Base-by-base conservation (phyloP, 768 basidiomycete genomes). In the Mycena metata region DNA sequence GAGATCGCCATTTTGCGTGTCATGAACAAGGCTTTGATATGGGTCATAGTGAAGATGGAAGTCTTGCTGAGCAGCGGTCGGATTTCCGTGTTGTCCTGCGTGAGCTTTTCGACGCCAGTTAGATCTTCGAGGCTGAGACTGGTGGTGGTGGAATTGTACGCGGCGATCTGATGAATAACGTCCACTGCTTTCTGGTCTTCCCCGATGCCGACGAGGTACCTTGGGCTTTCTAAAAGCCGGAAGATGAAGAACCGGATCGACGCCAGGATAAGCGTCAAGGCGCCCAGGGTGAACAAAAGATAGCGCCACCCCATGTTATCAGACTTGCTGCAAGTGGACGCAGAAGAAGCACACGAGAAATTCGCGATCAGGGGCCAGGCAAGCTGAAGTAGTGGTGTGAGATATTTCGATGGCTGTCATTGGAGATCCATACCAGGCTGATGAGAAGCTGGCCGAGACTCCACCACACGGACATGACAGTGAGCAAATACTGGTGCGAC, bases 381-480 rank as follows among this genome's bases (percentile, higher is more conserved):
- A 68, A 93, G 81, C 85, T 90, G 65, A 52, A 52, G 30, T 9
- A 52, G 30, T 9, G 7, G 15, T 16, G 41, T 47, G 19, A 33
- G 16, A 54, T n/a, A n/a, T 21, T 52, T 30, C 17, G 21, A 42
- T 30, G 30, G 30, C 1, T 17, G 13, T 23, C 23, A 17, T 41
- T 36, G 43, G 45, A 45, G 47, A 39, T 52, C 43, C 60, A 39
- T 62, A 82, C 82, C 55, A 86, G 69, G 69, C 79, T 82, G 24
- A 88, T 90, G 54, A 91, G 74, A 0, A 93, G 83, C 75, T 93
- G 92, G 3, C 91, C 91, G 39, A 93, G 82, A 7, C 90, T 89
- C 93, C 93, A 94, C 90, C 90, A 94, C 42, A 93, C 86, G 0
- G 91, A 92, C 19, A 94, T 83, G 16, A 93, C 80, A 0, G 92